Evolutionary conservation across 2,329 filamentous ascomycete species (phyloP).

Genomic region (Cladosporium cucumerinum): DNA sequence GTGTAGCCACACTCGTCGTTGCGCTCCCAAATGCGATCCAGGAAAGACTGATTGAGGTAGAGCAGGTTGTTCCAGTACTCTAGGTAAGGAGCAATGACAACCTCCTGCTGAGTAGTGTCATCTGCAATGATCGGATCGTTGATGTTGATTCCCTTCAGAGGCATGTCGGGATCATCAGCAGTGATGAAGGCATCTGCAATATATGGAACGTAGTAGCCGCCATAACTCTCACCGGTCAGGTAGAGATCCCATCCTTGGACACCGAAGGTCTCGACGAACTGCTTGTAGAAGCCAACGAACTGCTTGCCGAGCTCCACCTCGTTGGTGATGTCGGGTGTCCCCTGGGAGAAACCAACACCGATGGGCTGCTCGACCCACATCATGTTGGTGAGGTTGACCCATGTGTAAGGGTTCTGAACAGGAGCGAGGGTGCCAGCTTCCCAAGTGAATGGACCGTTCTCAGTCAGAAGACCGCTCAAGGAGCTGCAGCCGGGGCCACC

Average conservation of each 20-base stretch:
- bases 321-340: constrained; percentile 44
- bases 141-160: constrained; percentile 48
- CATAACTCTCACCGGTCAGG: constrained; percentile 64
- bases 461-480: constrained; percentile 21
- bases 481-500: constrained; percentile 26
- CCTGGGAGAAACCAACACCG: constrained; percentile 44
- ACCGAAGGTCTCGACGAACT: constrained; percentile 55
- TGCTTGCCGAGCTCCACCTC: constrained; percentile 47
- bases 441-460: constrained; percentile 39
- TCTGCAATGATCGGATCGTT: constrained; percentile 49
- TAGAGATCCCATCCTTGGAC: constrained; percentile 60
- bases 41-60: constrained; percentile 41
- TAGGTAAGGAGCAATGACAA: constrained; percentile 36
- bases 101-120: constrained; percentile 37
- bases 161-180: constrained; percentile 49
- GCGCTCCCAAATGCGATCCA: constrained; percentile 33
- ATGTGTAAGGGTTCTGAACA: constrained; percentile 44
- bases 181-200: constrained; percentile 54
- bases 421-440: constrained; percentile 40
- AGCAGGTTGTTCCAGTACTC: constrained; percentile 42
- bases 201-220: constrained; percentile 58
- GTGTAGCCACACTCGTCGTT: constrained; percentile 36
- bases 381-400: constrained; percentile 66
- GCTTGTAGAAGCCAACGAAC: constrained; percentile 52
- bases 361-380: constrained; percentile 61